Base-by-base conservation (phyloP, 768 basidiomycete genomes). In the Lanmaoa pseudosensibilis region DNA sequence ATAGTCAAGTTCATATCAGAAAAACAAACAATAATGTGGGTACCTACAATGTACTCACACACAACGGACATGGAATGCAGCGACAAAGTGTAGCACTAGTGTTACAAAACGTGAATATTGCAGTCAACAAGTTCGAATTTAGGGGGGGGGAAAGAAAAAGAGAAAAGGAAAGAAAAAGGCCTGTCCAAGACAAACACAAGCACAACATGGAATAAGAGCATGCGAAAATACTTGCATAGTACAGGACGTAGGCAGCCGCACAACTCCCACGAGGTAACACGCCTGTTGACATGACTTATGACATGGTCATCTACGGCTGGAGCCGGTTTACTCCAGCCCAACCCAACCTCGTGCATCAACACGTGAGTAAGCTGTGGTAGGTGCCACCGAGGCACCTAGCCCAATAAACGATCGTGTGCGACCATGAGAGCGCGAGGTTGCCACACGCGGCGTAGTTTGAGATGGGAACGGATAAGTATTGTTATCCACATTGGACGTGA, bases 281-380 rank as follows among this genome's bases (percentile, higher is more conserved):
- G 34, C 53, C 54, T 52, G 53, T 49, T 47, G 44, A 43, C 33
- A 51, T 52, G 50, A 50, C 54, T 55, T 49, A 40, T 30, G 43
- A 41, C 53, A 61, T 55, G 46, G 55, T 33, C 61, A 41, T 37
- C 48, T 38, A 44, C 2, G 38, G 56, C 25, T 60, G 52, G 55
- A 41, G 56, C 57, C 40, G 45, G 45, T 56, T 63, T 64, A 74
- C 63, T 80, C 77, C 46, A 84, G 64, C 30, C 84, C 87, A 55
- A 90, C 77, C 75, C 85, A 90, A n/a, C 91, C 91, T 56, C 87
- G 83, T 55, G 82, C 91, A 67, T 93, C 91, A 50, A 93, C 90
- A 62, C 86, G 86, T 15, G 90, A 90, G 60, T 88, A 87, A 4
- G 87, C 91, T 19, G 86, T 89, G 9, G 91, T 93, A 12, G 91